Conservation (phyloP, 2,329 filamentous ascomycete species). For the Tolypocladium cylindrosporum region DNA sequence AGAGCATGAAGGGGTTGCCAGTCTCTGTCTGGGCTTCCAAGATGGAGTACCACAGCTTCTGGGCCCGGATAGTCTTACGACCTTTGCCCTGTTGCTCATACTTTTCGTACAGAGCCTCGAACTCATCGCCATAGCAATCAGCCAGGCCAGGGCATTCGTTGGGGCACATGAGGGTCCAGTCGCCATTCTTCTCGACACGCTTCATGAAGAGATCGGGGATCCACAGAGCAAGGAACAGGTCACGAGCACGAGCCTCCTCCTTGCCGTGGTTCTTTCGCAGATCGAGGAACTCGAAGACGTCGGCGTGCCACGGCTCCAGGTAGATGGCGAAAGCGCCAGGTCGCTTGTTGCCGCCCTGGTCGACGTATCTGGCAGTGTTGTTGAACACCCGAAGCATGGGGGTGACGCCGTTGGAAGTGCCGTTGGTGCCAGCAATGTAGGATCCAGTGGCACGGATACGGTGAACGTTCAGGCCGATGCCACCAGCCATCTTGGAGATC, state of each 20-base stretch:
- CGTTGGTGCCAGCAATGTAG: slow-evolving; percentile 96
- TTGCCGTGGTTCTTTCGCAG: slow-evolving; percentile 99
- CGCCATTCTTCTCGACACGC: slow-evolving; percentile 90
- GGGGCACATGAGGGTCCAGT: slow-evolving; percentile 98
- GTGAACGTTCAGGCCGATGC: slow-evolving; percentile 94
- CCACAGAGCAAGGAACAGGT: slow-evolving; percentile 96
- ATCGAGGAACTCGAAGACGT: slow-evolving; percentile 95
- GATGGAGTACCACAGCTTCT: slow-evolving; percentile 99
- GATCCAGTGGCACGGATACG: slow-evolving; percentile 94
- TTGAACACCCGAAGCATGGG: slow-evolving; percentile 99
- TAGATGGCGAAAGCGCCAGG: slow-evolving; percentile 98
- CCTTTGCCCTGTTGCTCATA: slow-evolving; percentile 86
- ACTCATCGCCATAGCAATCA: slow-evolving; percentile 95
- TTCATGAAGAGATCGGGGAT: slow-evolving; percentile 99
- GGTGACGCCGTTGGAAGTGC: slow-evolving; percentile 92
- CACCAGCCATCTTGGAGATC: slow-evolving; percentile 99
- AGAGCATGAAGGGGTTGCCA: slow-evolving; percentile 98
- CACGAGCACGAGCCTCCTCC: slow-evolving; percentile 92
- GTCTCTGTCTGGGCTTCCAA: slow-evolving; percentile 98
- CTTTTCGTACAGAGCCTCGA: slow-evolving; percentile 85
- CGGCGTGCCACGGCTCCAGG: slow-evolving; percentile 96
- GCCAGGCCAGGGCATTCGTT: slow-evolving; percentile 92
- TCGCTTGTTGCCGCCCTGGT: slow-evolving; percentile 98
- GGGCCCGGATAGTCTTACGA: slow-evolving; percentile 85
- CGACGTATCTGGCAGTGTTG: slow-evolving; percentile 97